Base-by-base conservation (phyloP, 768 basidiomycete species). In the Phylloporus scabripes region DNA sequence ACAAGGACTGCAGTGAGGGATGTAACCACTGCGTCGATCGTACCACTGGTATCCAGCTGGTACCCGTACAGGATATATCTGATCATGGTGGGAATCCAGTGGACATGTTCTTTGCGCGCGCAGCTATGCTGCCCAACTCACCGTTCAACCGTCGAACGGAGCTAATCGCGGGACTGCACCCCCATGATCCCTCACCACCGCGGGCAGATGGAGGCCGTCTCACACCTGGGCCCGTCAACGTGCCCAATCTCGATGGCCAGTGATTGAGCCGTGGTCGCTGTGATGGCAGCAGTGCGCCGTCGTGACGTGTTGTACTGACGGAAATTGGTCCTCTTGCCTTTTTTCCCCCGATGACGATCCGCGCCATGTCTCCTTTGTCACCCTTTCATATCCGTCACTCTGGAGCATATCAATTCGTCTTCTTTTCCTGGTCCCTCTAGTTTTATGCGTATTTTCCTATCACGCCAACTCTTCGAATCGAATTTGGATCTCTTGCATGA, bases 221-320 rank as follows among this genome's bases (percentile, higher is more conserved):
- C 32, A 69, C 73, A n/a, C 77, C 76, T 52, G 77, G 76, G 12
- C 64, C 73, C 15, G 74, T 83, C 44, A 75, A 69, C 42, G 59
- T 85, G 18, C 84, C 86, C 20, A 84, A 82, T 62, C 68, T 87
- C 48, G 76, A 81, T 55, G 86, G 83, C 59, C 85, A 83, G 61
- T 78, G 75, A 1, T 82, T 23, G 3, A 23, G 21, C 5, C 5
- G 21, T 23, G n/a, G 21, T 23, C 5, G 21, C 21, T 23, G 21
- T 23, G 84, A 29, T 14, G n/a, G 41, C 7, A n/a, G 26, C 15
- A 5, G 11, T 7, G 11, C 7, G 28, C 28, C 28, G 7, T 28
- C 29, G 28, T 42, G 41, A 23, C 38, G 38, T 15, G 7, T 2
- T 65, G 65, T 28, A 85, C 84, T 59, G 73, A 21, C 20, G 11